Conservation (phyloP, 2,329 filamentous ascomycete genomes). For the Gremmenia infestans region DNA sequence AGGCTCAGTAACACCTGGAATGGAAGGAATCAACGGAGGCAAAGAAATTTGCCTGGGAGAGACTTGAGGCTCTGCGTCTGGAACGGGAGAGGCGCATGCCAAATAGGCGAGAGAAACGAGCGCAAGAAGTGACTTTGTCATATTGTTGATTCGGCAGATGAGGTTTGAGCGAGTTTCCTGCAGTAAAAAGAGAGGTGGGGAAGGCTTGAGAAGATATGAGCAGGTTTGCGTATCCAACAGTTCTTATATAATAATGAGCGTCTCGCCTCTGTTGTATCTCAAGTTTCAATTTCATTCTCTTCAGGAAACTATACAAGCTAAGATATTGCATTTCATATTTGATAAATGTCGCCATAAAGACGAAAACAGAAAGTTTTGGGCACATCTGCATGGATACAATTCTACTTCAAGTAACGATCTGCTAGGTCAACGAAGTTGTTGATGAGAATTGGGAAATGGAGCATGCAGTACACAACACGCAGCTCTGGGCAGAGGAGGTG, state of each 20-base stretch:
- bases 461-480: background rate
- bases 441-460: background rate
- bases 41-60: conserved; percentile 28
- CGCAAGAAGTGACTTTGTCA: conserved; percentile 1
- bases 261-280: background rate
- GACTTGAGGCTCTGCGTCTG: conserved; percentile 25
- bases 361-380: background rate
- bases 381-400: background rate
- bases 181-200: background rate
- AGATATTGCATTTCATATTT: background rate
- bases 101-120: conserved; percentile 2
- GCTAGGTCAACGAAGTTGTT: background rate
- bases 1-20: conserved; percentile 55
- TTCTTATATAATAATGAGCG: background rate
- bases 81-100: conserved; percentile 10
- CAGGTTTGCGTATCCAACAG: background rate
- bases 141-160: background rate
- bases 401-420: background rate
- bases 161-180: background rate
- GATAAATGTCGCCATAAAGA: background rate
- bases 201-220: background rate
- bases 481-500: no score
- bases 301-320: background rate
- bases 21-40: conserved; percentile 52
- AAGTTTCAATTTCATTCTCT: background rate